These are phyloP conservation scores for Stropharia rugosoannulata DNA, from an alignment of 768 basidiomycete genomes.

Conservation along the genomic window DNA sequence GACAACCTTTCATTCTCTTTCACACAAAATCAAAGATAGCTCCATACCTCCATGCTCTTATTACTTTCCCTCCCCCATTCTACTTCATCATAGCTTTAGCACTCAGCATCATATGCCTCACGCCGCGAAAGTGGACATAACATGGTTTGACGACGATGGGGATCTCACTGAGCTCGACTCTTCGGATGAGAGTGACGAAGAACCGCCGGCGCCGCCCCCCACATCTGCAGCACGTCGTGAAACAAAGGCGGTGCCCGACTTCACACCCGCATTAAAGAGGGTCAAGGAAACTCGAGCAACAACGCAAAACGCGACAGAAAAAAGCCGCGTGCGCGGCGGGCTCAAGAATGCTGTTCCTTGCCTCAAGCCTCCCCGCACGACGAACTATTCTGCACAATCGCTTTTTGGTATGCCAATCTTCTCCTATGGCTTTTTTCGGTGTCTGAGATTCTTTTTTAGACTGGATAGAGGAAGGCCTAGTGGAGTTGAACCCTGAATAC, in stretches of 20 bases:
- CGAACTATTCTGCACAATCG: constrained; percentile 5
- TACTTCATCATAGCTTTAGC: not conserved
- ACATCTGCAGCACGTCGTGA: not conserved
- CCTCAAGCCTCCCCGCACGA: constrained; percentile 7
- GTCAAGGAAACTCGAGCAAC: constrained; percentile 16
- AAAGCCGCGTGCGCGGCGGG: constrained; percentile 9
- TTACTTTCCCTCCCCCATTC: not conserved
- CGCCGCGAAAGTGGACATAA: not conserved
- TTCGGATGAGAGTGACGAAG: constrained; percentile 8
- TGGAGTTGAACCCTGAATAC: constrained; percentile 66
- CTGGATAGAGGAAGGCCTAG: constrained; percentile 41
- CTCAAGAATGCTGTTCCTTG: constrained; percentile 4
- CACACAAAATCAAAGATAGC: not conserved
- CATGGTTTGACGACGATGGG: constrained; percentile 11
- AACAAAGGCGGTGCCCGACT: not conserved
- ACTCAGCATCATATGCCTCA: constrained; percentile 1
- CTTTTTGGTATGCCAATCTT: constrained; percentile 33
- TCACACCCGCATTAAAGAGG: not conserved
- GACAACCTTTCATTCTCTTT: too few relatives aligned
- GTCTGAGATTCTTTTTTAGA: constrained; percentile 29
- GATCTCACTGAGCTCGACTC: constrained; percentile 12
- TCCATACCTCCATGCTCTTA: not conserved
- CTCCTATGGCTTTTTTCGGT: not conserved
- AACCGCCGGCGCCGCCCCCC: not conserved
- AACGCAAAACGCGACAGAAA: constrained; percentile 19